These are phyloP conservation scores for Phellopilus nigrolimitatus DNA, from an alignment of 1,284 basidiomycete genomes.

Conservation along the genomic window DNA sequence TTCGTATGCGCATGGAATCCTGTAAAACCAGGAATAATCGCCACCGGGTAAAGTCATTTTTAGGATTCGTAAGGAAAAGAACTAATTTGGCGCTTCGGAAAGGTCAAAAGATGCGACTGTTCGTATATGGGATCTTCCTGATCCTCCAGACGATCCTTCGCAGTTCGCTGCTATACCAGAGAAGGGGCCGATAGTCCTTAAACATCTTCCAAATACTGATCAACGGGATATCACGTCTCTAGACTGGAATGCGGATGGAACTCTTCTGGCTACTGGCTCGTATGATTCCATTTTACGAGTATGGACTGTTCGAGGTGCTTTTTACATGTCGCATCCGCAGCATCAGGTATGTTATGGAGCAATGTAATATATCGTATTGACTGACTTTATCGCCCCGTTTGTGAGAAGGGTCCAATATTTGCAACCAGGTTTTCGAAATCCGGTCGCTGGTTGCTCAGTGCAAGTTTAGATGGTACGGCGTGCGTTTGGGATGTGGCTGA, in stretches of 20 bases:
- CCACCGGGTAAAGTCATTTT: slow-evolving; percentile 56
- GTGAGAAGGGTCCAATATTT: slow-evolving; percentile 68
- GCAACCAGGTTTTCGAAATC: slow-evolving; percentile 66
- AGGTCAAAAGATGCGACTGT: slow-evolving; percentile 76
- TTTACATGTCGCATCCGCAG: slow-evolving; percentile 55
- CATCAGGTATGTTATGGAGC: slow-evolving; percentile 49
- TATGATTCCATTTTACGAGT: slow-evolving; percentile 69
- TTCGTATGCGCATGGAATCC: slow-evolving; percentile 83
- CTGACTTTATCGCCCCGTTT: slow-evolving; percentile 23
- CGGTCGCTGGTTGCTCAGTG: slow-evolving; percentile 65
- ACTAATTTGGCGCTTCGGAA: slow-evolving; percentile 12
- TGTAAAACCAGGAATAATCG: slow-evolving; percentile 51
- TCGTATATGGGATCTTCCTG: slow-evolving; percentile 69
- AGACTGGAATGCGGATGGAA: slow-evolving; percentile 69
- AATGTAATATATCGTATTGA: slow-evolving; percentile 21
- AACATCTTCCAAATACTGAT: slow-evolving; percentile 43
- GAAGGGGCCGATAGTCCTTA: slow-evolving; percentile 41
- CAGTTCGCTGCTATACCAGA: slow-evolving; percentile 28
- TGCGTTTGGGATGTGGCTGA: slow-evolving; percentile 74
- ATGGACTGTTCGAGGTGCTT: slow-evolving; percentile 48
- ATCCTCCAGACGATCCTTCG: slow-evolving; percentile 28
- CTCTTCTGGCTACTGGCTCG: slow-evolving; percentile 69
- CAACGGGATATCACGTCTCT: slow-evolving; percentile 65
- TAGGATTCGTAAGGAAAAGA: neutral
- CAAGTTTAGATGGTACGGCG: slow-evolving; percentile 68